A percentile compares a stretch with the other conserved stretches of the same genome.
phyloP scores from a whole-genome alignment of 108 stramenopile genomes.

The Stephanodiscus minutulus region DNA sequence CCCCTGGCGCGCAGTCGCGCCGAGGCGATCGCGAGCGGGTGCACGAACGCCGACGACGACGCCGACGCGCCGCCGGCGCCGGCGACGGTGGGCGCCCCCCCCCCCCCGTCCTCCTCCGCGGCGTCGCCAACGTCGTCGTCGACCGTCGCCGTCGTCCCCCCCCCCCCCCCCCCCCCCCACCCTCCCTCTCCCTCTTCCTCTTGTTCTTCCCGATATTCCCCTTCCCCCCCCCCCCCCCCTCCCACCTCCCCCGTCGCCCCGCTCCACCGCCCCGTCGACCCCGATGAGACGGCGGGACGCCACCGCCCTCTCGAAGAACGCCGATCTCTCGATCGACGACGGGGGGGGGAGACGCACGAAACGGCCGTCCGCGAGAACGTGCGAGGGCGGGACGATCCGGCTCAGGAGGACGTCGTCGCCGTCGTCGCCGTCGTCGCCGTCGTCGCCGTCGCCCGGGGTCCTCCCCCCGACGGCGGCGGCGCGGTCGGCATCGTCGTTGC shows the following conservation, averaged over 20 bases:
- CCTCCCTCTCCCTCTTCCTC: conserved; percentile 29
- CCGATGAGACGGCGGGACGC: conserved; percentile 64
- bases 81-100: background rate
- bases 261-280: conserved; percentile 21
- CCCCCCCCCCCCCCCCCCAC: background rate
- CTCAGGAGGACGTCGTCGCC: conserved; percentile 9
- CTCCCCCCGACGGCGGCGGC: too few species aligned
- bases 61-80: conserved; percentile 10
- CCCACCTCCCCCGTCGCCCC: conserved; percentile 2
- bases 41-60: conserved; percentile 37
- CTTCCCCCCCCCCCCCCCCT: conserved; percentile 2
- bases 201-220: conserved; percentile 17
- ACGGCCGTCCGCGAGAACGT: conserved; percentile 79
- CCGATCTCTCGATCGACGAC: conserved; percentile 49
- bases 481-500: too few species aligned
- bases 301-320: conserved; percentile 76
- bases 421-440: too few species aligned
- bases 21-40: conserved; percentile 79
- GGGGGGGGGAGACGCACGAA: conserved; percentile 71
- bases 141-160: background rate
- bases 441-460: too few species aligned
- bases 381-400: conserved; percentile 67
- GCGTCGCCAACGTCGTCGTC: background rate
- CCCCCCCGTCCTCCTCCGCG: background rate
- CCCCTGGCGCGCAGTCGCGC: conserved; percentile 72